Evolutionary conservation across 805 yeast species (phyloP), one percentile per base, ranked within the genome.

Genomic region (Sugiyamaella valdiviana): DNA sequence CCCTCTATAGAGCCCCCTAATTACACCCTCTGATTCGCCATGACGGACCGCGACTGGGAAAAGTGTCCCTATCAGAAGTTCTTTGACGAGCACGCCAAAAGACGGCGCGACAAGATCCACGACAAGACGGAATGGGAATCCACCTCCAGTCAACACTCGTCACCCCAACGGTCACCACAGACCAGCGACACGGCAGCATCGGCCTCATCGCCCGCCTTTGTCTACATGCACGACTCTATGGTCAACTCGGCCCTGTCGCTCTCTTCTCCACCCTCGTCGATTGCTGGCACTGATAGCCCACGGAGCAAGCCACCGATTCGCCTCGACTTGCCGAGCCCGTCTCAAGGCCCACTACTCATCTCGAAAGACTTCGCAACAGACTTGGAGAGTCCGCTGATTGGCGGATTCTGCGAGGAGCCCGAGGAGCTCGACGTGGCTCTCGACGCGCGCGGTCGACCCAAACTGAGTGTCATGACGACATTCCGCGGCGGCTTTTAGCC

Each of bases 11-110:
- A n/a, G n/a, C n/a, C n/a, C n/a, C n/a, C n/a, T n/a, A n/a, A n/a
- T n/a, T n/a, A n/a, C 29, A 26, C 10, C 32, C 32, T 26, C 10
- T 6, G 6, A 26, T n/a, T n/a, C 32, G 14, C 32, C 14, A 39
- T 22, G 42, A 29, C 14, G 4, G 44, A 41, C 22, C 44, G 36
- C 12, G 44, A 49, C 39, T 49, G 52, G 52, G 22, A 22, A 9
- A 39, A 17, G 35, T 51, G 54, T 44, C 54, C 54, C 10, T 51
- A 51, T 39, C 54, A 51, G 37, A 42, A 52, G 37, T 51, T 39
- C 29, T 51, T 51, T 38, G 45, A 51, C 21, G 46, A 48, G 39
- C 42, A 41, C 23, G 22, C 40, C n/a, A 26, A 26, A 7, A 12
- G 32, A 26, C 32, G 10, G 32, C 38, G 15, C 20, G 16, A 35